Evolutionary conservation across 2,329 filamentous ascomycete genomes (phyloP).

Genomic region (Beauveria brongniartii): DNA sequence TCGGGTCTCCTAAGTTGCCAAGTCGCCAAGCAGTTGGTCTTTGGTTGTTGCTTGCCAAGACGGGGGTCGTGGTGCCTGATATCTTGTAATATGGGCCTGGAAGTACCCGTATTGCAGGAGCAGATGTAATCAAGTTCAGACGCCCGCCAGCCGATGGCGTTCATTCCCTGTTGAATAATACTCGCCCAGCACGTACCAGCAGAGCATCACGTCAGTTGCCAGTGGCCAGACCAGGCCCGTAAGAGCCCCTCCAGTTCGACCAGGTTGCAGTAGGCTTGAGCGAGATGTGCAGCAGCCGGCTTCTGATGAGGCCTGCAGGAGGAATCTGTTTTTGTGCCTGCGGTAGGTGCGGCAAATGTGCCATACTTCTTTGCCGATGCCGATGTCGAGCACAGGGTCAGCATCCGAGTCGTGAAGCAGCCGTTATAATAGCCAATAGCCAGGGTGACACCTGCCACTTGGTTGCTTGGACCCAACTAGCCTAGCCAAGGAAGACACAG

Average conservation of each 20-base stretch:
- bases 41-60: not conserved
- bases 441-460: not conserved
- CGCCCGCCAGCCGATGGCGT: not conserved
- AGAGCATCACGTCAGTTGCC: not conserved
- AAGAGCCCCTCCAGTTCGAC: slow-evolving; percentile 6
- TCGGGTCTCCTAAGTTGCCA: not conserved
- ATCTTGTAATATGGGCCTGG: not conserved
- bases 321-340: not conserved
- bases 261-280: not conserved
- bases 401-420: not conserved
- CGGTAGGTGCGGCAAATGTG: not conserved
- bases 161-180: not conserved
- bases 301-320: not conserved
- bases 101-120: not conserved
- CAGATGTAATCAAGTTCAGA: not conserved
- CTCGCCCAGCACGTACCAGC: too few species aligned
- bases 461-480: not conserved
- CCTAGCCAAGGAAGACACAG: not conserved
- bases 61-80: not conserved
- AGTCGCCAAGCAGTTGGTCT: not conserved
- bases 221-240: not conserved
- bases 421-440: not conserved
- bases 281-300: not conserved
- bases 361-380: not conserved
- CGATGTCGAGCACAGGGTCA: not conserved